Percentiles rank a stretch among this genome's conserved stretches.
phyloP scores from a whole-genome alignment of 2,329 filamentous ascomycete species.

The Hypoxylon sp. region DNA sequence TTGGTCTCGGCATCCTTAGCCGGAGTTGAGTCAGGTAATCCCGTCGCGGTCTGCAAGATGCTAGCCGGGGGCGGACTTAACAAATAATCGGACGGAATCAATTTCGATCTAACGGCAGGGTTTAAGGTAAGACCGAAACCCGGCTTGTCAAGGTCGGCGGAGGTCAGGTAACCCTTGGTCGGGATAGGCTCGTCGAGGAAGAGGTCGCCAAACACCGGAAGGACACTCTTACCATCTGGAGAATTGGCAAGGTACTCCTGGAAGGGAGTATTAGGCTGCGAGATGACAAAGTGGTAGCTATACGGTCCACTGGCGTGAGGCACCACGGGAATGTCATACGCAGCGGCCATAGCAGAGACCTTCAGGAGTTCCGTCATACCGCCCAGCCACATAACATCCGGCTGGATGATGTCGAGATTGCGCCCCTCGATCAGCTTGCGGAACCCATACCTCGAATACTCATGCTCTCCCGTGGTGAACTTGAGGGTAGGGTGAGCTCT shows the following conservation, averaged over 20 bases:
- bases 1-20: slow-evolving; percentile 28
- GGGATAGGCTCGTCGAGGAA: slow-evolving; percentile 94
- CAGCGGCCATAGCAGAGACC: slow-evolving; percentile 88
- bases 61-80: slow-evolving; percentile 75
- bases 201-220: slow-evolving; percentile 92
- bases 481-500: slow-evolving; percentile 89
- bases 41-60: slow-evolving; percentile 55
- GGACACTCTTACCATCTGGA: slow-evolving; percentile 87
- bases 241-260: slow-evolving; percentile 97
- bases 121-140: slow-evolving; percentile 93
- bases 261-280: slow-evolving; percentile 93
- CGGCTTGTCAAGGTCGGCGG: slow-evolving; percentile 86
- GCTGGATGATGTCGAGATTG: slow-evolving; percentile 94
- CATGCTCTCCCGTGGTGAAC: slow-evolving; percentile 96
- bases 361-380: slow-evolving; percentile 93
- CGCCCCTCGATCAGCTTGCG: slow-evolving; percentile 92
- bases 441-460: slow-evolving; percentile 95
- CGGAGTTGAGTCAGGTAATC: slow-evolving; percentile 36
- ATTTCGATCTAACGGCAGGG: slow-evolving; percentile 76
- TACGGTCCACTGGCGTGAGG: slow-evolving; percentile 96
- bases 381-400: slow-evolving; percentile 97
- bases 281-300: slow-evolving; percentile 96
- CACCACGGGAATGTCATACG: slow-evolving; percentile 94
- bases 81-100: slow-evolving; percentile 82
- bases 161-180: slow-evolving; percentile 83